These are phyloP conservation scores for Echria macrotheca DNA, from an alignment of 495 filamentous ascomycete genomes.

Conservation along the genomic window DNA sequence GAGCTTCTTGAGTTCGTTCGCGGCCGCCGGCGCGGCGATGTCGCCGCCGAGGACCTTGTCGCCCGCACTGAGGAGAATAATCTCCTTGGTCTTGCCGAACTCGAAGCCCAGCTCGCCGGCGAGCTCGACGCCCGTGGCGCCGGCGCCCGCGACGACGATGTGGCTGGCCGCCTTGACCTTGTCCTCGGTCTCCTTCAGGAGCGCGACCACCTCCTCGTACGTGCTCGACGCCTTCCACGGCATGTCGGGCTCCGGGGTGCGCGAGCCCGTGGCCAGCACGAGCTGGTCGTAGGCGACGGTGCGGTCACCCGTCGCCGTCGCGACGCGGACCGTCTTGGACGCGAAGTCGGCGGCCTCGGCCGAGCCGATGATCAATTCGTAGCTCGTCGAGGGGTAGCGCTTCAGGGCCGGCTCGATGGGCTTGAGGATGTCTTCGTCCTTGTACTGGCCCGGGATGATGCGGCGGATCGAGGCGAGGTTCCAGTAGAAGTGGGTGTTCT, in stretches of 20 bases:
- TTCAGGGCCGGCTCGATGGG: slow-evolving; percentile 35
- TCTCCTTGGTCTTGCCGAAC: slow-evolving; percentile 43
- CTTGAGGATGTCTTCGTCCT: slow-evolving; percentile 42
- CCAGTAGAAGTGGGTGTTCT: slow-evolving; percentile 54
- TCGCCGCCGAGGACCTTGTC: slow-evolving; percentile 38
- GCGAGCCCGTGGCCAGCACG: slow-evolving; percentile 85
- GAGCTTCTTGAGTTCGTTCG: slow-evolving; percentile 43
- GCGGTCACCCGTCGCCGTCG: slow-evolving; percentile 16
- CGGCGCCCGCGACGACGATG: slow-evolving; percentile 42
- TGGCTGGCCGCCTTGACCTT: slow-evolving; percentile 31
- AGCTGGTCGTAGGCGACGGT: slow-evolving; percentile 67
- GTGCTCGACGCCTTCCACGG: slow-evolving; percentile 41
- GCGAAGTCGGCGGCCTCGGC: slow-evolving; percentile 31
- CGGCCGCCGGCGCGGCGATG: slow-evolving; percentile 26
- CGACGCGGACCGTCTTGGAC: slow-evolving; percentile 55
- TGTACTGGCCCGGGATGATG: slow-evolving; percentile 44
- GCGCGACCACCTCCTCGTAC: slow-evolving; percentile 29
- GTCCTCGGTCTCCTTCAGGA: slow-evolving; percentile 24
- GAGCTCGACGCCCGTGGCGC: slow-evolving; percentile 38
- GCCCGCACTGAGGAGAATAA: slow-evolving; percentile 43
- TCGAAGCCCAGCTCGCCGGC: slow-evolving; percentile 41
- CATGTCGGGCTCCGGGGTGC: slow-evolving; percentile 45
- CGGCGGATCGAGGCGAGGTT: slow-evolving; percentile 52
- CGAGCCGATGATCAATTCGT: slow-evolving; percentile 39
- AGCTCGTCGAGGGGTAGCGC: slow-evolving; percentile 33